Evolutionary conservation across 2,329 filamentous ascomycete species (phyloP), one percentile per base, ranked within the genome.

Genomic region (Pleoardoris graminearum): DNA sequence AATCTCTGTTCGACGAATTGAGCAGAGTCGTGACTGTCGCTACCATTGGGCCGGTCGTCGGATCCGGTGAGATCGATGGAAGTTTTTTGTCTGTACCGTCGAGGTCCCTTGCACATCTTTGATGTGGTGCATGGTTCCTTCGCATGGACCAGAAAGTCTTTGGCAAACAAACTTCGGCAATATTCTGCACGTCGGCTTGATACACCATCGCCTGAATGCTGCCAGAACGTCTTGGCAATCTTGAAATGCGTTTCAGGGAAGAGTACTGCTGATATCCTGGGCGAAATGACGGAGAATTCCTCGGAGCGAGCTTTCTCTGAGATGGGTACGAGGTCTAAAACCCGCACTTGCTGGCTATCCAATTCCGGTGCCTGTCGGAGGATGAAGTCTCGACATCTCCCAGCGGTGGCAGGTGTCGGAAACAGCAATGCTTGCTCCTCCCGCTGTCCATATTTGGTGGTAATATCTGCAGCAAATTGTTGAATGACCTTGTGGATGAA

Each of bases 201-300:
- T 12, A 96, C 81, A 14, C 94, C 94, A 56, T 96, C 92, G 17
- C 94, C 94, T 0, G 90, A 89, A 72, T 99, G 94, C 72, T 97
- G 94, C 94, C 94, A 99, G 67, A 96, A 97, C 65, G 91, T 84
- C 73, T 97, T 97, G n/a, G 91, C 90, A 53, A 89, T 74, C 4
- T 84, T 76, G 63, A 87, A 92, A 16, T 85, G 76, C 11, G 85
- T 82, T 39, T 82, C 78, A 0, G 86, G 84, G 62, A 88, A 91
- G 36, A 97, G 69, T 3, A 96, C 85, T 21, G 77, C 78, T 5
- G 74, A 79, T 3, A 80, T 58, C 33, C 65, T 71, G 0, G 78
- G 77, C 17, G 74, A 71, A 3, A 79, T 77, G 29, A 80, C 75
- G 4, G 71, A 67, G 8, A 69, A 51, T n/a, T 70, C 68, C 36